Evolutionary conservation across 768 basidiomycete genomes (phyloP), one percentile per base, ranked within the genome.

Genomic region (Clitopilus passeckerianus): DNA sequence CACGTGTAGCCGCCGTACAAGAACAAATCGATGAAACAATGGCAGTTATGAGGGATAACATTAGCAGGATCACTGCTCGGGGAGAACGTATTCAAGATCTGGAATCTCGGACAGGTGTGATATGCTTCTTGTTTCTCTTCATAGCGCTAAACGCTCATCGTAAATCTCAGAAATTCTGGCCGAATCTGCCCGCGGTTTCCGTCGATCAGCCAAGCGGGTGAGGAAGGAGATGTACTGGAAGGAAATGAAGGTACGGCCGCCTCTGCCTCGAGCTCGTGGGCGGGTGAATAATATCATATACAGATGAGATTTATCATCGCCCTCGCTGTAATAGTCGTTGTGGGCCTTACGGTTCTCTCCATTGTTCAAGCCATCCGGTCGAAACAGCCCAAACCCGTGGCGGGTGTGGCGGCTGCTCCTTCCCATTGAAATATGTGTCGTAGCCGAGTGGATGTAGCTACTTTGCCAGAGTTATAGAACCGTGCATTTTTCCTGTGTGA

Each of bases 231-330:
- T 84, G 78, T 12, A 23, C 46, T 95, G 93, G 93, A 95, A 96
- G 74, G 93, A 96, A 72, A 92, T 93, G 91, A 94, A 94, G 86
- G 91, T 89, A 55, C n/a, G 10, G 18, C 34, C 54, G 18, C n/a
- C 34, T 30, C 10, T 56, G 20, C 9, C 66, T n/a, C 20, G 56
- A 63, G 20, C 14, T 60, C 62, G 9, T 57, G 41, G 27, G 5
- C 33, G 20, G 66, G 53, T 12, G 12, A 22, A 8, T 57, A 20
- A 23, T 64, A 64, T 16, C 59, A 58, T 22, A 30, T 35, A 57
- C 53, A 95, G 91, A 97, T 96, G 96, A 86, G 94, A 75, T 86
- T 98, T 73, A 93, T 97, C 74, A 96, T 99, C 68, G 91, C 86
- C 57, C 79, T 90, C 35, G 92, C 89, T 54, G 87, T 98, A 66